Percentiles rank a stretch among this genome's conserved stretches.
phyloP scores from a whole-genome alignment of 257 asterid genomes.

The Asclepias syriaca region DNA sequence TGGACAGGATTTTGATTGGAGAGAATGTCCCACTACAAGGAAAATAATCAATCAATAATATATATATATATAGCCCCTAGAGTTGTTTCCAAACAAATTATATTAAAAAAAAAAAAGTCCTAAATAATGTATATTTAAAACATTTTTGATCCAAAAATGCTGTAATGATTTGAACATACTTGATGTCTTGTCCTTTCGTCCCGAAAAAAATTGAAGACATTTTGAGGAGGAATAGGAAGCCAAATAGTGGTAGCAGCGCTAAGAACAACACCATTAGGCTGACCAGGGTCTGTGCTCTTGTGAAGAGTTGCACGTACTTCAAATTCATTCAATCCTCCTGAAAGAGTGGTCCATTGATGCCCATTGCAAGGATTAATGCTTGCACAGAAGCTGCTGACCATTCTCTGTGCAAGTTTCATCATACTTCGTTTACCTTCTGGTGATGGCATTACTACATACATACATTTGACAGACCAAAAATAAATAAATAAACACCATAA shows the following conservation, averaged over 20 bases:
- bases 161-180: no score
- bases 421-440: slow-evolving; percentile 84
- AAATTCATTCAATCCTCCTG: slow-evolving; percentile 59
- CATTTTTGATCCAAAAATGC: no score
- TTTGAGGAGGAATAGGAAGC: slow-evolving; percentile 75
- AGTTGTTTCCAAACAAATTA: no score
- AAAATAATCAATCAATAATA: neutral
- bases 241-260: slow-evolving; percentile 91
- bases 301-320: slow-evolving; percentile 80
- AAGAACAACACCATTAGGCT: slow-evolving; percentile 75
- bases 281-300: slow-evolving; percentile 69
- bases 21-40: slow-evolving; percentile 86
- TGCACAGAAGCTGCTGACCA: slow-evolving; percentile 78
- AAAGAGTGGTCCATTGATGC: slow-evolving; percentile 68
- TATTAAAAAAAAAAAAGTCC: no score
- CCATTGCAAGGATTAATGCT: slow-evolving; percentile 70
- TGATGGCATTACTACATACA: slow-evolving; percentile 46
- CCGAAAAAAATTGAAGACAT: slow-evolving; percentile 63
- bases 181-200: slow-evolving; percentile 80
- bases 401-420: slow-evolving; percentile 90
- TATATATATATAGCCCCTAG: no score
- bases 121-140: no score
- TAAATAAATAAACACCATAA: no score
- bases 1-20: slow-evolving; percentile 84
- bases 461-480: no score